Base-by-base conservation (phyloP, 441 rosid genomes). In the Aquilaria agallochum region DNA sequence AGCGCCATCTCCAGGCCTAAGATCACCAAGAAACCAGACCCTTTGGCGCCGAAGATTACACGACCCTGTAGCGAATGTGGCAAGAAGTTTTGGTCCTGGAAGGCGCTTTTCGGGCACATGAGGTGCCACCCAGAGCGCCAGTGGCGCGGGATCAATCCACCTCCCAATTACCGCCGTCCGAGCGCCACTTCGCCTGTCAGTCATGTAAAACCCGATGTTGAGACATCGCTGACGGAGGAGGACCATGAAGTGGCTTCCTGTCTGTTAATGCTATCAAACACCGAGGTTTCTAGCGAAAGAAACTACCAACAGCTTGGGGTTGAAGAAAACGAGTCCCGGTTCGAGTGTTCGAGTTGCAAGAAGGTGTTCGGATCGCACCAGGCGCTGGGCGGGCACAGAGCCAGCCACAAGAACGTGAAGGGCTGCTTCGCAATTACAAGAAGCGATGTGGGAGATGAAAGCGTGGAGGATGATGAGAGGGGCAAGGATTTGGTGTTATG, bases 101-200 rank as follows among this genome's bases (percentile, higher is more conserved):
- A 95, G 75, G 96, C 96, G 5, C 78, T 92, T 45, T 95, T 77
- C 15, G 99, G 99, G 31, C 99, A 92, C 77, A 85, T 95, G 99
- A 76, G 98, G 59, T 90, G 98, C 70, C 98, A 88, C 62, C 99
- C 96, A 30, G 97, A 88, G 68, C 86, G 96, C 12, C 85, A 82
- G 70, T 88, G 98, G 96, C 95, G 97, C 58, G 98, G 97, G 32
- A 83, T 91, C 56, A 88, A 86, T 42, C 95, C 96, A 3, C 96
- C 88, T 1, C 88, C 84, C 0, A 71, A 85, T 51, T 56, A 66
- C 63, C 83, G 70, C 11, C 49, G 56, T 5, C 64, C 70, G 1
- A 36, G 42, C 42, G 1, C 42, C 42, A 46, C 11, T 74, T 63
- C 61, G 0, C 76, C 71, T 5, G 55, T 53, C 33, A 60, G 15